phyloP scores from a whole-genome alignment of 805 yeast species.

The Wickerhamomyces queroliae region DNA sequence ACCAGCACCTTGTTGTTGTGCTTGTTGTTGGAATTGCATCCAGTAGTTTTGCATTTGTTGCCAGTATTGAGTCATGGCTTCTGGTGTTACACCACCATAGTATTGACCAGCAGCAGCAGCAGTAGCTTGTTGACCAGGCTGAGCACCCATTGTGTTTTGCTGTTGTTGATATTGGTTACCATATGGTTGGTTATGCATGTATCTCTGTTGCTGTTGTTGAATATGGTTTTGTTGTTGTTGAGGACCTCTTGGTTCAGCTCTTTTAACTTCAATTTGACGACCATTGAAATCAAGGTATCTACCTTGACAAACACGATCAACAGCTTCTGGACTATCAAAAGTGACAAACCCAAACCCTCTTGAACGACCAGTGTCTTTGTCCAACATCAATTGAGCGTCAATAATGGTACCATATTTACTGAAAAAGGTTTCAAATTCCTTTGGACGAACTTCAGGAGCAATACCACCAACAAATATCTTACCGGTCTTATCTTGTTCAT shows the following conservation, averaged over 20 bases:
- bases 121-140: too few relatives aligned
- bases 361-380: conserved; percentile 93
- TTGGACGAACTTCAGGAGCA: conserved; percentile 87
- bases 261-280: conserved; percentile 74
- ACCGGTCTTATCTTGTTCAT: conserved; percentile 95
- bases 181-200: conserved; percentile 16
- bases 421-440: conserved; percentile 82
- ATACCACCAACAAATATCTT: conserved; percentile 97
- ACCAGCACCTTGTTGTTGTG: conserved; percentile 7
- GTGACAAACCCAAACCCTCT: conserved; percentile 98
- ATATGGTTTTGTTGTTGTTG: conserved; percentile 38
- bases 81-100: conserved; percentile 30
- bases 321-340: conserved; percentile 91
- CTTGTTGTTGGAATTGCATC: conserved; percentile 45
- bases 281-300: conserved; percentile 83
- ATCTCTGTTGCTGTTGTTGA: conserved; percentile 23
- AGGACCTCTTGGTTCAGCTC: conserved; percentile 78
- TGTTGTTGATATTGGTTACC: conserved; percentile 8
- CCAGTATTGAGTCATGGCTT: conserved; percentile 60
- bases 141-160: too few relatives aligned
- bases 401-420: conserved; percentile 85
- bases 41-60: conserved; percentile 58
- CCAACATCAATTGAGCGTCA: conserved; percentile 96
- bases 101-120: conserved; percentile 9
- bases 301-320: conserved; percentile 79